Base-by-base conservation (phyloP, 2,329 filamentous ascomycete genomes). In the Madurella mycetomatis region DNA sequence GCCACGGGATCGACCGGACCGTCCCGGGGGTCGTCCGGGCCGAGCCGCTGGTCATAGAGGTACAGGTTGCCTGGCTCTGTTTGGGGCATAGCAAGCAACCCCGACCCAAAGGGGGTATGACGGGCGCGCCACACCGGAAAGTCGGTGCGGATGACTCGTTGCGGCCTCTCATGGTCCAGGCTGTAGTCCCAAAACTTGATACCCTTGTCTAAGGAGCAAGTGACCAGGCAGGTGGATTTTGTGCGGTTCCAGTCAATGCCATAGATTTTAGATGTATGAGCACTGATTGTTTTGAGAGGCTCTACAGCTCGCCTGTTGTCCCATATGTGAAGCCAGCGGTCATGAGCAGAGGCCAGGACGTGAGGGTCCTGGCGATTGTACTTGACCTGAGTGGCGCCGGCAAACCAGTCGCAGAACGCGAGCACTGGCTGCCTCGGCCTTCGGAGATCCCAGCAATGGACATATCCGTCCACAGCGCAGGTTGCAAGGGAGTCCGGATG, bases 181-280 rank as follows among this genome's bases (percentile, higher is more conserved):
- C 64, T 69, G 63, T 91, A 90, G 68, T 96, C 88, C 92, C 92
- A 96, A 60, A 96, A 88, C 67, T 95, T 95, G 71, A 96, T 92
- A 41, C 87, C 95, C 67, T 87, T 90, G 67, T 96, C 92, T 47
- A 96, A 75, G 1, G 92, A 95, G 70, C 92, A 96, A 2, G 92
- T 96, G 5, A 90, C 84, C 48, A 96, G 76, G 37, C 84, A 85
- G 9, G 83, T 86, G 1, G 83, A 73, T 46, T 85, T 79, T 12
- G 86, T 87, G 49, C 92, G 83, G 66, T 95, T 95, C 92, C 92
- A 96, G 70, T 96, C 92, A 34, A 96, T 78, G 30, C 92, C 92
- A 67, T 96, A 96, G 56, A 96, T 96, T 71, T 96, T 96, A 39
- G 91, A 96, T 32, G 83, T 84, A 65, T 96, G 92, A 0, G 92